Evolutionary conservation across 129 eudicot genomes (phyloP).

Genomic region (Mikania micrantha): DNA sequence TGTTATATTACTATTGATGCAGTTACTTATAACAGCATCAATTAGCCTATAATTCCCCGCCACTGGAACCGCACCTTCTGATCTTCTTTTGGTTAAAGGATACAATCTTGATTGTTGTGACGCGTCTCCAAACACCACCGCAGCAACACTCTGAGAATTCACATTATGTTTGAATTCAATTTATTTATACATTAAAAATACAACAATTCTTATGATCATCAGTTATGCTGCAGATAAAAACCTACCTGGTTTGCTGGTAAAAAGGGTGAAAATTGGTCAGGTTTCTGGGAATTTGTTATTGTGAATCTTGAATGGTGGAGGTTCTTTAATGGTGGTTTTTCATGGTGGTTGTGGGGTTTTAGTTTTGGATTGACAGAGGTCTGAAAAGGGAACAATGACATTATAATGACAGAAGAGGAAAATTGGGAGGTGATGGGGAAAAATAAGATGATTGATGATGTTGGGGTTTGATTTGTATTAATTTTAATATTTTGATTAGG

Average conservation of each 20-base stretch:
- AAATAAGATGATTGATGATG: background rate
- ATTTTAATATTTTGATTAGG: background rate
- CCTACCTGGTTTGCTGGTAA: slow-evolving; percentile 62
- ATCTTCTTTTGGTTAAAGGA: slow-evolving; percentile 86
- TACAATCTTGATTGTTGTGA: slow-evolving; percentile 49
- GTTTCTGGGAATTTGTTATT: slow-evolving; percentile 30
- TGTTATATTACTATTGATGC: slow-evolving; percentile 77
- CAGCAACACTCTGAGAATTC: slow-evolving; percentile 79
- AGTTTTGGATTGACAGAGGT: slow-evolving; percentile 20
- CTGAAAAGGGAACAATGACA: slow-evolving; percentile 30
- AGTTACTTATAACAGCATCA: slow-evolving; percentile 88
- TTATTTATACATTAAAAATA: background rate
- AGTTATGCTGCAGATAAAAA: background rate
- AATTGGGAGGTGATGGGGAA: background rate
- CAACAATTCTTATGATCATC: slow-evolving; percentile 1
- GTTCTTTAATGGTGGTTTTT: slow-evolving; percentile 22
- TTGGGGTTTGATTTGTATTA: background rate
- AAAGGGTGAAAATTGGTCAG: slow-evolving; percentile 29
- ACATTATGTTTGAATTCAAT: background rate
- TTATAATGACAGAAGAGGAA: slow-evolving; percentile 22
- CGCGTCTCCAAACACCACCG: slow-evolving; percentile 82
- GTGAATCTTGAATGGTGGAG: slow-evolving; percentile 20
- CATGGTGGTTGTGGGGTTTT: slow-evolving; percentile 14
- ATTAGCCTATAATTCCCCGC: slow-evolving; percentile 91
- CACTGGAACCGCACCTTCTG: slow-evolving; percentile 88